Conservation (phyloP, 257 asterid species). For the Fraxinus cuspidata region DNA sequence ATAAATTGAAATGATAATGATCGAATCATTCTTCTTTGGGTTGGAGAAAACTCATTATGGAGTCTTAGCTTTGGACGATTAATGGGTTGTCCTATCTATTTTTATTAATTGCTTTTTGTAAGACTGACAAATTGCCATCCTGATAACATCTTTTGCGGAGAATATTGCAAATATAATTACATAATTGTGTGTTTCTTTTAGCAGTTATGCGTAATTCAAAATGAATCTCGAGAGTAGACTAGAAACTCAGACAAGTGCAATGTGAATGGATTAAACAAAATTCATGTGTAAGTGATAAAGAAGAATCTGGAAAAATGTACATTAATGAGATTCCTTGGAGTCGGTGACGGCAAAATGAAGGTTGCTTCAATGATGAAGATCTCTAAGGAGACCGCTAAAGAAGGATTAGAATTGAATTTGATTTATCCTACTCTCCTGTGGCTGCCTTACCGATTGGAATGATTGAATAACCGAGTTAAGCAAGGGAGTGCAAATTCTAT, state of each 20-base stretch:
- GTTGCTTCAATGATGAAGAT: not conserved
- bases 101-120: not conserved
- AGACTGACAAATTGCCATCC: not conserved
- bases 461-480: not conserved
- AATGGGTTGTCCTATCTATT: not conserved
- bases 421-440: constrained; percentile 1
- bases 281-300: not conserved
- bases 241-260: constrained; percentile 6
- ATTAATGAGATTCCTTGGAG: not conserved
- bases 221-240: not conserved
- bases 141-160: not conserved
- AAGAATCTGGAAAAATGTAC: not conserved
- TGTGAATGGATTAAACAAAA: constrained; percentile 1
- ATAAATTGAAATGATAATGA: not conserved
- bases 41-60: not conserved
- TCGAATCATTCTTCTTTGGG: not conserved
- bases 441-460: not conserved
- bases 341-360: not conserved
- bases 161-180: not conserved
- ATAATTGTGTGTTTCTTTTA: not conserved
- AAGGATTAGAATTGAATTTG: constrained; percentile 7
- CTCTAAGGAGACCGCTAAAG: not conserved
- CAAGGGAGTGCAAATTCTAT: not conserved
- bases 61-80: not conserved
- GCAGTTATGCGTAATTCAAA: not conserved